Conservation (phyloP, 768 basidiomycete genomes). For the Scleroderma bovista region DNA sequence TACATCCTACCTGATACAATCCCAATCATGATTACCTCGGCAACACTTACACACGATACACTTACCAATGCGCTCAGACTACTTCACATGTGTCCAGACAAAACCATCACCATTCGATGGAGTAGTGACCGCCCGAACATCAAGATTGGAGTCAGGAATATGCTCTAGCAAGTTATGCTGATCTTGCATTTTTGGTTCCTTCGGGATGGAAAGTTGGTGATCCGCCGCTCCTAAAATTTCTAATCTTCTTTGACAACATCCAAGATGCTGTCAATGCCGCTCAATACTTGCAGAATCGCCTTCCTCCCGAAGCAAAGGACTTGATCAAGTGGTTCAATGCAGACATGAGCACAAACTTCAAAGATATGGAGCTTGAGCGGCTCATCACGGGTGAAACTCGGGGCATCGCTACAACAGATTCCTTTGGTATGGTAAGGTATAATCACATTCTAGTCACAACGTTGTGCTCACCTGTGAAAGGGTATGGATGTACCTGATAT, state of each 20-base stretch:
- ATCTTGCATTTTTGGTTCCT: conserved; percentile 22
- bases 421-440: conserved; percentile 34
- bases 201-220: conserved; percentile 1
- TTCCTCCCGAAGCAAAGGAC: conserved; percentile 4
- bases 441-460: neutral
- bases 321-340: conserved; percentile 26
- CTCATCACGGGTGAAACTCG: conserved; percentile 11
- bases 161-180: conserved; percentile 16
- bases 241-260: conserved; percentile 12
- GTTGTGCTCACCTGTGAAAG: conserved; percentile 20
- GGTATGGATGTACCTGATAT: conserved; percentile 34
- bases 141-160: conserved; percentile 18
- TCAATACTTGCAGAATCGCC: conserved; percentile 9
- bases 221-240: conserved; percentile 8
- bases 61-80: conserved; percentile 10
- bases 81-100: conserved; percentile 14
- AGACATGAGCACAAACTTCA: conserved; percentile 15
- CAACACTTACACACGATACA: conserved; percentile 9
- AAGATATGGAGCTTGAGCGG: conserved; percentile 8
- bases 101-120: conserved; percentile 7
- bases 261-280: neutral
- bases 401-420: conserved; percentile 27
- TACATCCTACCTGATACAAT: conserved; percentile 8
- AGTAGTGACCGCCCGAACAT: conserved; percentile 33
- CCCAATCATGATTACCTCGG: conserved; percentile 10